A percentile compares a stretch with the other conserved stretches of the same genome.
These are phyloP conservation scores for Zasmidium cellare DNA, from an alignment of 2,329 filamentous ascomycete species.

Conservation along the genomic window DNA sequence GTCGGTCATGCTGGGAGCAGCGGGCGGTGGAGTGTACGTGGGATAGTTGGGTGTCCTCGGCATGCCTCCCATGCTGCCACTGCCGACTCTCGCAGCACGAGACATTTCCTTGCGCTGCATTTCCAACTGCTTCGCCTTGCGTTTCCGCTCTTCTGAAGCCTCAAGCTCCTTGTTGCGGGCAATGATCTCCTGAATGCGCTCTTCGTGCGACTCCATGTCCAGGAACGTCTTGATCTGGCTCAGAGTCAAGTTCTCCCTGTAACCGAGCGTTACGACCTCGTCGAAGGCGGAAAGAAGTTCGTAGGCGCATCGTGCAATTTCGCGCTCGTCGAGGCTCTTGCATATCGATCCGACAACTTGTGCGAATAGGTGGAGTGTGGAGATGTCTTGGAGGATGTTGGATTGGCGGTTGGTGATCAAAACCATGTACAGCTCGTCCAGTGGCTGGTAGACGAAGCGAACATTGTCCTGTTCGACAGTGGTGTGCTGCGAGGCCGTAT, in stretches of 20 bases:
- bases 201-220: conserved; percentile 99
- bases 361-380: conserved; percentile 94
- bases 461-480: conserved; percentile 99
- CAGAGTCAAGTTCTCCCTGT: conserved; percentile 92
- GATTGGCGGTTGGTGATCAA: conserved; percentile 99
- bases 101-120: conserved; percentile 97
- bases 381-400: conserved; percentile 98
- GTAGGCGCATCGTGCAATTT: conserved; percentile 92
- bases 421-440: conserved; percentile 99
- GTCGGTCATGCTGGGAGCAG: conserved; percentile 72
- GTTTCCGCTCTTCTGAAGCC: conserved; percentile 95
- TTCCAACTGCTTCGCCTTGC: conserved; percentile 97
- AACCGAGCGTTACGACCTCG: conserved; percentile 92
- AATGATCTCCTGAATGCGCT: conserved; percentile 98
- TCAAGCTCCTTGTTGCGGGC: conserved; percentile 96
- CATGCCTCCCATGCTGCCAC: conserved; percentile 44
- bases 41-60: conserved; percentile 81
- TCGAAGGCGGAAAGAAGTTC: conserved; percentile 96
- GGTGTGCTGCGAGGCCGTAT: conserved; percentile 94
- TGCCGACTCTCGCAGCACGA: conserved; percentile 61
- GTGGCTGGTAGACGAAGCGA: conserved; percentile 97
- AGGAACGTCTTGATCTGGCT: conserved; percentile 98
- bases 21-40: conserved; percentile 86
- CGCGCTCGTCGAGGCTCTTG: conserved; percentile 91
- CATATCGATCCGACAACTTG: conserved; percentile 97